Conservation (phyloP, 352 stramenopile species). For the Globisporangium irregulare region DNA sequence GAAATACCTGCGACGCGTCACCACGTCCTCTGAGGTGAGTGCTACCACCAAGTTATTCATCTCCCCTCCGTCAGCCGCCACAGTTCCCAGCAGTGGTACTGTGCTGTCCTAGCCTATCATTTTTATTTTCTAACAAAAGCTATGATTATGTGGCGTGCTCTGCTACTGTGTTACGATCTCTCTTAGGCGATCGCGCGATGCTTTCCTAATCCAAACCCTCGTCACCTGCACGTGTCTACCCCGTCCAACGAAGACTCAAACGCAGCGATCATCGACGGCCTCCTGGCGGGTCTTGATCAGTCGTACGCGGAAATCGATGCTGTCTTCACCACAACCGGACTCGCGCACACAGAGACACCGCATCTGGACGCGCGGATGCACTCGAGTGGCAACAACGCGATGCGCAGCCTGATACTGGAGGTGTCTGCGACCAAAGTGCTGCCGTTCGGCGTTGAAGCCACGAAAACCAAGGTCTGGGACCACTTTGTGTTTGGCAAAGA, state of each 20-base stretch:
- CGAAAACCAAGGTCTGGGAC: not conserved
- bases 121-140: not conserved
- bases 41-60: no score
- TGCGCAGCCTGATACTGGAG: not conserved
- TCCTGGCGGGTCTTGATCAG: conserved; percentile 32
- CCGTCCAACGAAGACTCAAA: conserved; percentile 9
- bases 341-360: conserved; percentile 17
- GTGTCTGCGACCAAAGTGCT: conserved; percentile 8
- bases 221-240: not conserved
- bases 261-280: conserved; percentile 30
- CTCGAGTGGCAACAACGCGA: conserved; percentile 1
- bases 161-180: not conserved
- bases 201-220: not conserved
- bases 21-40: not conserved
- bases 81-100: not conserved
- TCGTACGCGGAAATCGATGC: conserved; percentile 30
- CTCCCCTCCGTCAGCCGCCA: no score
- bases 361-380: conserved; percentile 25
- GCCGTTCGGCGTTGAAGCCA: conserved; percentile 5
- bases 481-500: conserved; percentile 3
- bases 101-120: not conserved
- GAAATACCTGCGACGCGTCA: not conserved
- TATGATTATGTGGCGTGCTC: not conserved
- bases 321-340: conserved; percentile 26
- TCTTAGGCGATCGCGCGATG: not conserved